These are phyloP conservation scores for Hypoxylon trugodes DNA, from an alignment of 495 filamentous ascomycete species.

Conservation along the genomic window DNA sequence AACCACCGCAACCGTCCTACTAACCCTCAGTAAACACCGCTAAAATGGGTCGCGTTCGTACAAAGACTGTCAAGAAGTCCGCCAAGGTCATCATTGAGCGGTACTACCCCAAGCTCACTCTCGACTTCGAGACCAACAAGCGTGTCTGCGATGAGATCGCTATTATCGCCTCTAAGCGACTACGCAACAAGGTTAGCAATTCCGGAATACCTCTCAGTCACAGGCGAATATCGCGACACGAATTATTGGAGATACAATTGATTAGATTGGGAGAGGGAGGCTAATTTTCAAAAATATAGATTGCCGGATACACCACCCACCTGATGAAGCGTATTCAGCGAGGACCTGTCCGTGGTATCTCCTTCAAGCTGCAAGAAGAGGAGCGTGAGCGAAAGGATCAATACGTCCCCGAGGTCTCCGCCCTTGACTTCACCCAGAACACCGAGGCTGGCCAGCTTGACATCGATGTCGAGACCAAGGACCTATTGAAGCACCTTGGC, in stretches of 20 bases:
- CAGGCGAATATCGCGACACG: background rate
- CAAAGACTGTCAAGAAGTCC: slow-evolving; percentile 99
- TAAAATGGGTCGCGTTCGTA: slow-evolving; percentile 97
- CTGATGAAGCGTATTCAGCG: slow-evolving; percentile 99
- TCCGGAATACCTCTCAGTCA: background rate
- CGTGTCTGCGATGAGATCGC: slow-evolving; percentile 99
- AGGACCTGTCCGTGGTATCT: slow-evolving; percentile 98
- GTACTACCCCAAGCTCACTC: slow-evolving; percentile 97
- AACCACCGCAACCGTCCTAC: slow-evolving; percentile 19
- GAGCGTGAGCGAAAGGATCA: slow-evolving; percentile 99
- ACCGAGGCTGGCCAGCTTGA: slow-evolving; percentile 92
- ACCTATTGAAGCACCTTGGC: slow-evolving; percentile 95
- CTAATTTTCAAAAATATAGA: slow-evolving; percentile 47
- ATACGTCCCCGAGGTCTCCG: slow-evolving; percentile 98
- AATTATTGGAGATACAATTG: background rate
- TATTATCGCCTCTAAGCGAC: slow-evolving; percentile 97
- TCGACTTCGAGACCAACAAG: slow-evolving; percentile 99
- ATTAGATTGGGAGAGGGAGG: background rate
- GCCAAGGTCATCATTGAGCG: slow-evolving; percentile 99
- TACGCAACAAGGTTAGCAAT: slow-evolving; percentile 89
- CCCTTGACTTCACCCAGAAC: slow-evolving; percentile 93
- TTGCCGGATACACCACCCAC: slow-evolving; percentile 98
- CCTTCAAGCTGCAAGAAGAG: slow-evolving; percentile 99
- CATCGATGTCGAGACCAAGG: slow-evolving; percentile 96
- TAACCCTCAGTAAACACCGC: slow-evolving; percentile 60